Base-by-base conservation (phyloP, 208 protist genomes). In the Leishmania turanica region DNA sequence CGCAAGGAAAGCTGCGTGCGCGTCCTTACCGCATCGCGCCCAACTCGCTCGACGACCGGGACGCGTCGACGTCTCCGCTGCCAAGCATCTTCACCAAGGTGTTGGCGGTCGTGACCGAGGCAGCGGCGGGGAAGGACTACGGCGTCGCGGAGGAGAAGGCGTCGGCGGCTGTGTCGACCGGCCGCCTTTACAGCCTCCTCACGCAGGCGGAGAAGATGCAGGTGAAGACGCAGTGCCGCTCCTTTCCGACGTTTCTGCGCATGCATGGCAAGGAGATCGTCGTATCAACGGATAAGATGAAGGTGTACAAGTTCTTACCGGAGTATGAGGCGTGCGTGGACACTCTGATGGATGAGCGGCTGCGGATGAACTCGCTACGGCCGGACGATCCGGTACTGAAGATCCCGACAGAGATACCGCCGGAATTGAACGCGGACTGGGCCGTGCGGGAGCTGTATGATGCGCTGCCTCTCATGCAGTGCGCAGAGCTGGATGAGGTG, bases 361-460 rank as follows among this genome's bases (percentile, higher is more conserved):
- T 96, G 77, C 86, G 77, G 27, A 81, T 80, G 79, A 81, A 88
- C 83, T 84, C 85, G 42, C 60, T 95, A 40, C 85, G 88, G 42
- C 93, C 93, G 0, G 86, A 95, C 60, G 94, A 96, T 82, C 88
- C 91, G 1, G 84, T 93, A 15, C 75, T 93, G 77, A 81, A 90
- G 62, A 92, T 96, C 58, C 91, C 93, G 24, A 84, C 84, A 0
- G 75, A 79, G 31, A 96, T 95, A 88, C 80, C 89, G 53, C 84
- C 90, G 17, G 87, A 93, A 15, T 79, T 66, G 34, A 93, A 84
- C 56, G 84, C 90, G n/a, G 93, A 95, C 40, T 92, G 88, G 88
- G 92, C 92, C 2, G 84, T 97, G 56, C 79, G 87, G n/a, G 92
- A 93, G 81, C 62, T 97, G n/a, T 97, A 96, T 83, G 93, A 97